These are phyloP conservation scores for Sambucus nigra DNA, from an alignment of 129 eudicot genomes.

Conservation along the genomic window DNA sequence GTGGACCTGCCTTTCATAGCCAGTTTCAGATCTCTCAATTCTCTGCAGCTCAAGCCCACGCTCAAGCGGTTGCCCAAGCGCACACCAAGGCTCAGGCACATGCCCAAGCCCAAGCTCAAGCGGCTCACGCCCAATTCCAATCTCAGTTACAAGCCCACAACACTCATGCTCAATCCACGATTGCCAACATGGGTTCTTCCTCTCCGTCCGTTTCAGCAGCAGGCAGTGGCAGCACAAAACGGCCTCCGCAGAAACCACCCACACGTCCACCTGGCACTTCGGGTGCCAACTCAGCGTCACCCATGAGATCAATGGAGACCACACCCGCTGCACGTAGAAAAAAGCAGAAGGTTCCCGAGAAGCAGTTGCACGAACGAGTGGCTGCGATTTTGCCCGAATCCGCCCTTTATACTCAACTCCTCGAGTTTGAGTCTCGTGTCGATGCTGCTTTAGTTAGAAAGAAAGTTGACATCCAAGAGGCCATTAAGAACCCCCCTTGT, in stretches of 20 bases:
- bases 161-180: slow-evolving; percentile 67
- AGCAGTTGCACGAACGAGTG: slow-evolving; percentile 56
- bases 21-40: slow-evolving; percentile 60
- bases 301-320: slow-evolving; percentile 57
- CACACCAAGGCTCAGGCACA: slow-evolving; percentile 17
- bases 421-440: slow-evolving; percentile 83
- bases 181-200: slow-evolving; percentile 44
- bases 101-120: slow-evolving; percentile 27
- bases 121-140: slow-evolving; percentile 45
- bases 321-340: slow-evolving; percentile 57
- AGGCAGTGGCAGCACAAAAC: slow-evolving; percentile 42
- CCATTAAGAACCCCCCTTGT: slow-evolving; percentile 58
- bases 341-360: slow-evolving; percentile 80
- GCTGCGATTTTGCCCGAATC: slow-evolving; percentile 87
- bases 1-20: slow-evolving; percentile 38
- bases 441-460: slow-evolving; percentile 83
- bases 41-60: slow-evolving; percentile 47
- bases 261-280: slow-evolving; percentile 63
- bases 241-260: slow-evolving; percentile 51
- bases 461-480: slow-evolving; percentile 83
- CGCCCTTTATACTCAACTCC: slow-evolving; percentile 80
- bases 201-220: slow-evolving; percentile 40
- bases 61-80: slow-evolving; percentile 41
- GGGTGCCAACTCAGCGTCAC: slow-evolving; percentile 29
- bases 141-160: slow-evolving; percentile 45